Evolutionary conservation across 768 basidiomycete species (phyloP).

Genomic region (Coprinopsis strossmayeri): DNA sequence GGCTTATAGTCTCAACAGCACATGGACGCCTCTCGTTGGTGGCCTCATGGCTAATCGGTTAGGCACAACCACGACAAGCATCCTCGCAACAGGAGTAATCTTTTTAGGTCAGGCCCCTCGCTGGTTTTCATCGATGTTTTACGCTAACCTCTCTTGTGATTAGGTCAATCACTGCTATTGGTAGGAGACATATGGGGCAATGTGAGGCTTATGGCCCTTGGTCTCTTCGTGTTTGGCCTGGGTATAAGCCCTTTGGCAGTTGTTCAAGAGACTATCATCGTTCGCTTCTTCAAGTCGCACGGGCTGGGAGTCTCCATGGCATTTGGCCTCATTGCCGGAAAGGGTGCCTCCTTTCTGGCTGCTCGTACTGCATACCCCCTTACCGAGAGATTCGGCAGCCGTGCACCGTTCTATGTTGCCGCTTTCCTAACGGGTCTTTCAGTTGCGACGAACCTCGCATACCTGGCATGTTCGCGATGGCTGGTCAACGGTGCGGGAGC

Average conservation of each 20-base stretch:
- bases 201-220: constrained; percentile 66
- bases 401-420: constrained; percentile 70
- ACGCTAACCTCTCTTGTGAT: too few relatives aligned
- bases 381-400: constrained; percentile 57
- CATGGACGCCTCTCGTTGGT: constrained; percentile 71
- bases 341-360: constrained; percentile 69
- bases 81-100: constrained; percentile 70
- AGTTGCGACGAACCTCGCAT: constrained; percentile 61
- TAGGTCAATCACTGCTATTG: constrained; percentile 62
- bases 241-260: constrained; percentile 78
- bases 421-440: constrained; percentile 59
- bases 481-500: constrained; percentile 54
- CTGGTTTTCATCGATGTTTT: not conserved
- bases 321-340: constrained; percentile 78
- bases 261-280: constrained; percentile 80
- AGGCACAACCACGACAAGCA: constrained; percentile 65
- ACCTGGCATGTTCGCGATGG: constrained; percentile 59
- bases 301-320: constrained; percentile 75
- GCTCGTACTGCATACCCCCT: constrained; percentile 74
- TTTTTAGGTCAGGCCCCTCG: constrained; percentile 38
- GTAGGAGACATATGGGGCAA: constrained; percentile 53
- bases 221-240: constrained; percentile 74
- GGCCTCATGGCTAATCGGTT: constrained; percentile 65
- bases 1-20: constrained; percentile 67
- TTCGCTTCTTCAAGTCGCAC: constrained; percentile 72